These are phyloP conservation scores for Trametes versicolor DNA, from an alignment of 1,284 basidiomycete species.

Conservation along the genomic window DNA sequence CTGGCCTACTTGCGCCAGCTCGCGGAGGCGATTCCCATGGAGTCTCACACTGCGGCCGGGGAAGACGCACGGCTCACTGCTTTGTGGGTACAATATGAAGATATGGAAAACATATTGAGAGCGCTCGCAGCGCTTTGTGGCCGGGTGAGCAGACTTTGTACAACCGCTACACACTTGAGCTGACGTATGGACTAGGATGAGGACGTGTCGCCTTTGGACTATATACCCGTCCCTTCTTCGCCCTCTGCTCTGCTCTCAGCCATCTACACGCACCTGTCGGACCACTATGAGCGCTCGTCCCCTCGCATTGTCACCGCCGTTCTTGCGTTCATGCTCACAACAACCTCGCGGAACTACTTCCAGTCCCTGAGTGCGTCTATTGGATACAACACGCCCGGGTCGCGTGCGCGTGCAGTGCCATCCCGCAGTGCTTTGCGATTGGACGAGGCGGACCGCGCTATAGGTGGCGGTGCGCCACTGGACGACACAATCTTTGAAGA, in stretches of 20 bases:
- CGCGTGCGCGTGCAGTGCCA: slow-evolving; percentile 24
- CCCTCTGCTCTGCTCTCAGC: slow-evolving; percentile 61
- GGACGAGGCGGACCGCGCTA: background rate
- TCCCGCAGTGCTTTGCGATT: slow-evolving; percentile 19
- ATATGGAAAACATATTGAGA: slow-evolving; percentile 58
- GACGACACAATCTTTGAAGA: slow-evolving; percentile 2
- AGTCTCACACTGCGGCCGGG: background rate
- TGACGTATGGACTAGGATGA: slow-evolving; percentile 48
- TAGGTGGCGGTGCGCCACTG: background rate
- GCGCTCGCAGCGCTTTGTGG: slow-evolving; percentile 64
- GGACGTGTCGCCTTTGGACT: slow-evolving; percentile 50
- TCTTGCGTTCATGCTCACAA: slow-evolving; percentile 70
- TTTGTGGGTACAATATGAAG: slow-evolving; percentile 62
- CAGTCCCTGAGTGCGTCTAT: slow-evolving; percentile 62
- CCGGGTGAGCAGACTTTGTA: slow-evolving; percentile 54
- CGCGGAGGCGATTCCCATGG: slow-evolving; percentile 23
- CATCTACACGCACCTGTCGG: slow-evolving; percentile 60
- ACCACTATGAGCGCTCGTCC: slow-evolving; percentile 62
- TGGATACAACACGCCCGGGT: slow-evolving; percentile 55
- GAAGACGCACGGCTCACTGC: slow-evolving; percentile 49
- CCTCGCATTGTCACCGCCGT: slow-evolving; percentile 55
- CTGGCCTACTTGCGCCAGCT: slow-evolving; percentile 56
- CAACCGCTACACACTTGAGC: background rate
- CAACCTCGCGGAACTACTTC: slow-evolving; percentile 69
- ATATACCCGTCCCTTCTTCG: slow-evolving; percentile 47